Conservation (phyloP, 768 basidiomycete species). For the Boletus sp. region DNA sequence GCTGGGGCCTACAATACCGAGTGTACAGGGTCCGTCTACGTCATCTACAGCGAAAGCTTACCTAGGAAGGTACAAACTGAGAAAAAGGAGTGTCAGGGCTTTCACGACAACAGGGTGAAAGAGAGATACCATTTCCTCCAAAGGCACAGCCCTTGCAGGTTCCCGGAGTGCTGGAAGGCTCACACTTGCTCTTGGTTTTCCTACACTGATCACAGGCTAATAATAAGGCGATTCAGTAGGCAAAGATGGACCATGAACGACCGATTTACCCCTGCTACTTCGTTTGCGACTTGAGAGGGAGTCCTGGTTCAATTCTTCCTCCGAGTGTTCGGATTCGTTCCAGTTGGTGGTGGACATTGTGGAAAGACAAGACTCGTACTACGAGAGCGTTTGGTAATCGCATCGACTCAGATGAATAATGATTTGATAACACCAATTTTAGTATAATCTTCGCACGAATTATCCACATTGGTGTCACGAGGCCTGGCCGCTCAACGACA, state of each 20-base stretch:
- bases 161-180: constrained; percentile 47
- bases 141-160: constrained; percentile 63
- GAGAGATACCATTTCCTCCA: constrained; percentile 48
- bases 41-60: constrained; percentile 20
- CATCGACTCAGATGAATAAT: constrained; percentile 5
- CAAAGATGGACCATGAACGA: constrained; percentile 3
- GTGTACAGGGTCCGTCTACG: neutral
- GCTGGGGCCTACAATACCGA: constrained; percentile 53
- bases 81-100: constrained; percentile 19
- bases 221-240: constrained; percentile 12
- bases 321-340: constrained; percentile 60
- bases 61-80: constrained; percentile 67
- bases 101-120: neutral
- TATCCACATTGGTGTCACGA: neutral
- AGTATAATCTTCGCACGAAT: constrained; percentile 18
- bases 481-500: too few species aligned
- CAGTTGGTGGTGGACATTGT: constrained; percentile 37
- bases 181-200: constrained; percentile 87
- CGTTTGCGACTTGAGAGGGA: constrained; percentile 49
- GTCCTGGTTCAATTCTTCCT: constrained; percentile 49
- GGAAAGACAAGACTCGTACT: neutral
- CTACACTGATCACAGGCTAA: constrained; percentile 85
- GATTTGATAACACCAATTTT: constrained; percentile 3
- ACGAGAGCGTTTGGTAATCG: neutral
- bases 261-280: constrained; percentile 56